A percentile compares a stretch with the other conserved stretches of the same genome.
These are phyloP conservation scores for Fusarium sp. DNA, from an alignment of 2,329 filamentous ascomycete species.

Conservation along the genomic window DNA sequence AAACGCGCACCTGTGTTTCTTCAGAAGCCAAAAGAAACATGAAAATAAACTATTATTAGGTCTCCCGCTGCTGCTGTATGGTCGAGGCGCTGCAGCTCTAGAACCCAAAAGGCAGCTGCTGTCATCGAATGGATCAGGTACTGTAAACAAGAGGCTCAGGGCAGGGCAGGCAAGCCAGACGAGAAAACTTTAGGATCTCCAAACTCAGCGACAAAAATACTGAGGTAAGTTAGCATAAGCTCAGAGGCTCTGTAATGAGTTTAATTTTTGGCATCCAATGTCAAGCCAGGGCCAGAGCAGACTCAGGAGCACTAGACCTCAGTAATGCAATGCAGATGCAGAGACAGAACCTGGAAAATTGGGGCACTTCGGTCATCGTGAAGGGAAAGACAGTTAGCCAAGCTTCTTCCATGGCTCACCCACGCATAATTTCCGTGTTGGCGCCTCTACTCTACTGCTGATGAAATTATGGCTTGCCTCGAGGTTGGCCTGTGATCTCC, in stretches of 20 bases:
- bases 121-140: not conserved
- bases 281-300: not conserved
- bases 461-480: not conserved
- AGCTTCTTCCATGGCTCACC: conserved; percentile 7
- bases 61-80: not conserved
- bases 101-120: conserved; percentile 23
- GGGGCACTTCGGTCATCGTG: conserved; percentile 20
- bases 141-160: conserved; percentile 15
- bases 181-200: not conserved
- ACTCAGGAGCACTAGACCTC: not conserved
- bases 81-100: conserved; percentile 9
- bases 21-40: not conserved
- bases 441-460: not conserved
- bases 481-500: not conserved
- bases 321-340: not conserved
- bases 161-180: not conserved
- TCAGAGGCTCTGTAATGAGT: not conserved
- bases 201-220: not conserved
- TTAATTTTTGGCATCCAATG: not conserved
- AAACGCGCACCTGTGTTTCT: not conserved
- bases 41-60: conserved; percentile 13
- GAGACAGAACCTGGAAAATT: conserved; percentile 3
- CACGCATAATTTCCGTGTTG: conserved; percentile 19
- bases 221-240: not conserved
- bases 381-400: conserved; percentile 13